Conservation (phyloP, 1,139 yeast genomes). For the Suhomyces wounanorum region DNA sequence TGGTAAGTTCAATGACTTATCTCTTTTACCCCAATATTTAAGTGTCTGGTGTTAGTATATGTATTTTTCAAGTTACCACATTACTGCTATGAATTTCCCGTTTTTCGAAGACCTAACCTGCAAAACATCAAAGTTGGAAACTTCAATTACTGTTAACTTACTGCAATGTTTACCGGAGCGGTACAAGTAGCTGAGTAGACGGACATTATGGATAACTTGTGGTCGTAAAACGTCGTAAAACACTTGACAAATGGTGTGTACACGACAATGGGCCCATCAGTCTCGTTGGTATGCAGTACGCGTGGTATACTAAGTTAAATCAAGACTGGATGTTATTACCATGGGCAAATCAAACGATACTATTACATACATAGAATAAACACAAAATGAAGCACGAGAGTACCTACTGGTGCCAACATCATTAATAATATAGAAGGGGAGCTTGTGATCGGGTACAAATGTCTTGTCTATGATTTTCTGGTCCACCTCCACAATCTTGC, state of each 20-base stretch:
- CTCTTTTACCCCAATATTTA: constrained; percentile 98
- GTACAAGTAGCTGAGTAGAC: constrained; percentile 79
- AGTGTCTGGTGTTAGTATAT: constrained; percentile 58
- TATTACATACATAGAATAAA: constrained; percentile 13
- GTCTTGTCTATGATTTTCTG: constrained; percentile 18
- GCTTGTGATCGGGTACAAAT: constrained; percentile 1
- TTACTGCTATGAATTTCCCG: background rate
- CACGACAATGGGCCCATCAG: constrained; percentile 2
- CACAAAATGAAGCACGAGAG: constrained; percentile 3
- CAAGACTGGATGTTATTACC: no score
- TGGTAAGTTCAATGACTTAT: constrained; percentile 81
- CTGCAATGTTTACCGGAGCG: constrained; percentile 97
- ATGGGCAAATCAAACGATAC: constrained; percentile 6
- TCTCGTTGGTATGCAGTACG: background rate
- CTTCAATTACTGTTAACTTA: constrained; percentile 35
- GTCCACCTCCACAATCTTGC: constrained; percentile 94
- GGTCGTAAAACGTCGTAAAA: constrained; percentile 4
- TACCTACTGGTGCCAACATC: background rate
- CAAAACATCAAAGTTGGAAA: background rate
- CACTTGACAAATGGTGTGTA: constrained; percentile 5
- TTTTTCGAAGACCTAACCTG: background rate
- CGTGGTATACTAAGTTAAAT: no score
- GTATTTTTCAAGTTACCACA: background rate
- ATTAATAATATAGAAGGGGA: constrained; percentile 5
- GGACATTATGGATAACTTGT: constrained; percentile 31